Percentiles rank a stretch among this genome's conserved stretches.
These are phyloP conservation scores for Quercus wislizeni DNA, from an alignment of 306 rosid species.

Conservation along the genomic window DNA sequence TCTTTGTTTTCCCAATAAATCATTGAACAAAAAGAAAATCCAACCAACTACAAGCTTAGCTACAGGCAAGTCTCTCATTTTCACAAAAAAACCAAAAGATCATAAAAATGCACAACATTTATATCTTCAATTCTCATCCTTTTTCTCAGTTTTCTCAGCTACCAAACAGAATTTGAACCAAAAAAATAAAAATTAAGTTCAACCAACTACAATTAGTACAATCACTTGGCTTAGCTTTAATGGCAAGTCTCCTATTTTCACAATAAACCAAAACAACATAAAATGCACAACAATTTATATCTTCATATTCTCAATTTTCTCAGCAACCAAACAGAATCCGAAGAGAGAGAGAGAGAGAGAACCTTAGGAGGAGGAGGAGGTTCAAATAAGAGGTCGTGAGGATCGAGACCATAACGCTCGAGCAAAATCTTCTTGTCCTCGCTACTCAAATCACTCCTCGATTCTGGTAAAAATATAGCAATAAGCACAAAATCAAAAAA, in stretches of 20 bases:
- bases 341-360: conserved; percentile 2
- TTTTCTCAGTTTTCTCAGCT: not conserved
- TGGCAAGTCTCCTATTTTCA: too few species aligned
- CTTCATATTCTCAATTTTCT: not conserved
- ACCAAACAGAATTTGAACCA: conserved; percentile 1
- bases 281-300: too few species aligned
- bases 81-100: not conserved
- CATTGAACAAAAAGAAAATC: not conserved
- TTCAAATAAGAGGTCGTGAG: conserved; percentile 66
- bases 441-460: conserved; percentile 46
- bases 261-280: too few species aligned
- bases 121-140: not conserved
- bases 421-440: conserved; percentile 58
- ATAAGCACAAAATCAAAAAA: not conserved
- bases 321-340: not conserved
- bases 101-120: not conserved
- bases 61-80: not conserved
- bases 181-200: too few species aligned
- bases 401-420: conserved; percentile 81
- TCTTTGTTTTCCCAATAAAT: not conserved
- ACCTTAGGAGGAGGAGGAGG: conserved; percentile 66
- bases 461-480: conserved; percentile 33
- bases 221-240: too few species aligned
- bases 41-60: not conserved
- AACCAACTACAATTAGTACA: too few species aligned